phyloP scores from a whole-genome alignment of 441 rosid species.

The Adansonia rubrostipa region DNA sequence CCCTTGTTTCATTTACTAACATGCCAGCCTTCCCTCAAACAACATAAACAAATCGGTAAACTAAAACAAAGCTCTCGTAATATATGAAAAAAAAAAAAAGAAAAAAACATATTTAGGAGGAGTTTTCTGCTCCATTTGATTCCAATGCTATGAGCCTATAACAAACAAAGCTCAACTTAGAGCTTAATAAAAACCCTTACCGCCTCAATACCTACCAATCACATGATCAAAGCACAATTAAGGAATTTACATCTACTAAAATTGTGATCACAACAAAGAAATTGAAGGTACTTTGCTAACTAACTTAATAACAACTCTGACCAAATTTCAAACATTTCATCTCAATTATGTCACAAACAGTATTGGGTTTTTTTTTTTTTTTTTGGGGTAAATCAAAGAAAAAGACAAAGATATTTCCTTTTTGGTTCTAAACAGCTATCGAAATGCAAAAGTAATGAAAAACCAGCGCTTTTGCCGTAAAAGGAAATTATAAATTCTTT shows the following conservation, averaged over 20 bases:
- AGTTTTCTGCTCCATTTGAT: neutral
- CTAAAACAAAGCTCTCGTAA: neutral
- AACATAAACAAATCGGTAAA: neutral
- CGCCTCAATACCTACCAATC: neutral
- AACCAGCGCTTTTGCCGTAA: neutral
- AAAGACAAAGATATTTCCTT: neutral
- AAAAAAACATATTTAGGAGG: neutral
- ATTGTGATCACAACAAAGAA: neutral
- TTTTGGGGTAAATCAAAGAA: neutral
- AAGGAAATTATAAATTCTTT: neutral
- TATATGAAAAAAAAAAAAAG: too few relatives aligned
- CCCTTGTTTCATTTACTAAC: neutral
- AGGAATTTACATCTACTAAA: neutral
- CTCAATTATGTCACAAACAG: neutral
- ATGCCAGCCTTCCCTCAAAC: neutral
- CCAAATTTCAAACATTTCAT: constrained; percentile 13
- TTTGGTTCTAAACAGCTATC: constrained; percentile 1
- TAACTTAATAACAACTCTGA: neutral
- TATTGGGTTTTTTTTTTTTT: neutral
- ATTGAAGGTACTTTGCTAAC: neutral
- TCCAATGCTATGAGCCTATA: neutral
- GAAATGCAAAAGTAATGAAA: constrained; percentile 13
- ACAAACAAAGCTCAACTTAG: neutral
- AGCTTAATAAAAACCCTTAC: neutral
- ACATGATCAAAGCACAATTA: neutral